Evolutionary conservation across 345 rosid species (phyloP), one percentile per base, ranked within the genome.

Genomic region (Lepidium africanum): DNA sequence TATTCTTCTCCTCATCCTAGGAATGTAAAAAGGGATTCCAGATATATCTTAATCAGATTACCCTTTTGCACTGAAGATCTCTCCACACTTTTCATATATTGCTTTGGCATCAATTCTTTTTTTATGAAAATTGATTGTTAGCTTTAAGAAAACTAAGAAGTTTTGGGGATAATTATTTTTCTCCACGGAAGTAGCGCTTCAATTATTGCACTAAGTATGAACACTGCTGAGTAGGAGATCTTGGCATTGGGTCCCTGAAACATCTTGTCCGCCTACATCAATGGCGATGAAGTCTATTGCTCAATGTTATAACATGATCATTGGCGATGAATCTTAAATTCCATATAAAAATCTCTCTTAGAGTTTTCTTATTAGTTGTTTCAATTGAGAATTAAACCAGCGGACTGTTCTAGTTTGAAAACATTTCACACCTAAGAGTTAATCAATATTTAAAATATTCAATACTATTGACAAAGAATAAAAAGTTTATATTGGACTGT

Each of bases 161-260:
- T 13, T 27, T 3, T 52, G 36, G 16, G 7, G 17, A 13, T 13
- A 27, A 51, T 27, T 25, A 25, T 27, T 27, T 17, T 51, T n/a
- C 32, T 27, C 32, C 32, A 27, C 32, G 32, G 32, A 27, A 27
- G 32, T 27, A 27, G 32, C 9, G 56, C 61, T 59, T 63, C 79
- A 36, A 46, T 40, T 54, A 57, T 17, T 32, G 39, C 7, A 66
- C 56, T 63, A 57, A 30, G 19, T 43, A 59, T n/a, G 63, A 65
- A 58, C 25, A 76, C 38, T 36, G 52, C 78, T 62, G 37, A 52
- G 71, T 74, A 47, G 81, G 52, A 54, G 48, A 57, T 48, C 76
- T 57, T 58, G 59, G 47, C 57, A 67, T 72, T 66, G 43, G 32
- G 53, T 45, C 60, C 60, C 66, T 38, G 61, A 65, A 59, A 71